Conservation (phyloP, 2,329 filamentous ascomycete genomes). For the Fusarium sp. region DNA sequence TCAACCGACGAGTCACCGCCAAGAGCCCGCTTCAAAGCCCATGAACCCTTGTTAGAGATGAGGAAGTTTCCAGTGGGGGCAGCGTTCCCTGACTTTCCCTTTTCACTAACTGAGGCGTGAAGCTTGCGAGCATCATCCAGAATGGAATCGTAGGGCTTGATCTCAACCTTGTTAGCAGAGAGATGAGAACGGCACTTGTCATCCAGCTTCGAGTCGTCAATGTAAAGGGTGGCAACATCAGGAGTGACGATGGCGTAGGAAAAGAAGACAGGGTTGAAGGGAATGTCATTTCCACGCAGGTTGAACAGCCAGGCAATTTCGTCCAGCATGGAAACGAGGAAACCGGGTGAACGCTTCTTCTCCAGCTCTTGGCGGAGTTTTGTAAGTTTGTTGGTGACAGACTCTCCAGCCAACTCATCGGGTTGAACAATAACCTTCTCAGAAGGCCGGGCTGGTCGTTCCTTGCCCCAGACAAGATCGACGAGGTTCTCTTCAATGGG, state of each 20-base stretch:
- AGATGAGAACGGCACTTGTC: conserved; percentile 78
- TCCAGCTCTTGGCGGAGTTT: conserved; percentile 91
- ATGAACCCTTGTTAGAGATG: conserved; percentile 90
- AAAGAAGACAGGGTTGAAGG: conserved; percentile 98
- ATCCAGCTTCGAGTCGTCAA: conserved; percentile 83
- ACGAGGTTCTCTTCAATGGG: conserved; percentile 86
- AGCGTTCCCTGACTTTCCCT: conserved; percentile 48
- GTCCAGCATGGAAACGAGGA: conserved; percentile 94
- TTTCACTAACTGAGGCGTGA: conserved; percentile 53
- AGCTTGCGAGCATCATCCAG: conserved; percentile 81
- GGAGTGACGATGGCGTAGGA: conserved; percentile 92
- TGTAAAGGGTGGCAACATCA: conserved; percentile 81
- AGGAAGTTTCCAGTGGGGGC: conserved; percentile 74
- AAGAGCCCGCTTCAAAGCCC: conserved; percentile 88
- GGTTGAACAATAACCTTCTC: conserved; percentile 81
- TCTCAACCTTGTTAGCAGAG: conserved; percentile 72
- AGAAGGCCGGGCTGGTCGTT: conserved; percentile 79
- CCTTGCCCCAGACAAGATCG: conserved; percentile 87
- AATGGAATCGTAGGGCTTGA: conserved; percentile 86
- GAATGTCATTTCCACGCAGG: conserved; percentile 91
- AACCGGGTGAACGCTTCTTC: conserved; percentile 88
- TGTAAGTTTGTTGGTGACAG: conserved; percentile 82
- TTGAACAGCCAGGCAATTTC: conserved; percentile 99
- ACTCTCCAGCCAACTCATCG: conserved; percentile 82
- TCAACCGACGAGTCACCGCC: conserved; percentile 89